Percentiles rank a stretch among this genome's conserved stretches.
Evolutionary conservation across 768 basidiomycete genomes (phyloP).

Genomic region (Artomyces pyxidatus): DNA sequence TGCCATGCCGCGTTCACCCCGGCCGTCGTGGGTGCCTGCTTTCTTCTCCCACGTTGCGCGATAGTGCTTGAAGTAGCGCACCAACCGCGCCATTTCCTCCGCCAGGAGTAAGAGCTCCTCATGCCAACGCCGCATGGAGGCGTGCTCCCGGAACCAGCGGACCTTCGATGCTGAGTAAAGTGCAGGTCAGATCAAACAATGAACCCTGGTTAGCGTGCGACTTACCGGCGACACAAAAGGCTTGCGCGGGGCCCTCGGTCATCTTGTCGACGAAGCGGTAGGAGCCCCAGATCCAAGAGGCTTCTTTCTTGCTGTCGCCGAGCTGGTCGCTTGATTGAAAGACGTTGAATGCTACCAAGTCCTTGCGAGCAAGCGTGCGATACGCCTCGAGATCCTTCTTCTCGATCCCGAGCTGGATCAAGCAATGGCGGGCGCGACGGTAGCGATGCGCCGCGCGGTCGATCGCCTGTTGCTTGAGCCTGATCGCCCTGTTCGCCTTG

Average conservation of each 20-base stretch:
- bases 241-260: neutral
- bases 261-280: neutral
- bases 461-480: neutral
- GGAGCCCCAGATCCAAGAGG: neutral
- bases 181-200: neutral
- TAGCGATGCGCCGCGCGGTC: neutral
- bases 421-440: neutral
- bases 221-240: neutral
- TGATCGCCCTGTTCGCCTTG: too few relatives aligned
- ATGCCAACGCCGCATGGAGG: constrained; percentile 1
- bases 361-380: neutral
- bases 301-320: neutral
- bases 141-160: constrained; percentile 8
- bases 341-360: neutral
- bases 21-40: neutral
- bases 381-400: neutral
- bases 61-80: constrained; percentile 6
- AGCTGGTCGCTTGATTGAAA: neutral
- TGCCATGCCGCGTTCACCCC: neutral
- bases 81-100: constrained; percentile 11
- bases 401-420: neutral
- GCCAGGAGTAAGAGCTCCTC: constrained; percentile 4
- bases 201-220: too few relatives aligned
- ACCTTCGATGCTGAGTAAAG: neutral
- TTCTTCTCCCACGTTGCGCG: neutral